phyloP scores from a whole-genome alignment of 1,284 basidiomycete species.

The Ganoderma lucidum region DNA sequence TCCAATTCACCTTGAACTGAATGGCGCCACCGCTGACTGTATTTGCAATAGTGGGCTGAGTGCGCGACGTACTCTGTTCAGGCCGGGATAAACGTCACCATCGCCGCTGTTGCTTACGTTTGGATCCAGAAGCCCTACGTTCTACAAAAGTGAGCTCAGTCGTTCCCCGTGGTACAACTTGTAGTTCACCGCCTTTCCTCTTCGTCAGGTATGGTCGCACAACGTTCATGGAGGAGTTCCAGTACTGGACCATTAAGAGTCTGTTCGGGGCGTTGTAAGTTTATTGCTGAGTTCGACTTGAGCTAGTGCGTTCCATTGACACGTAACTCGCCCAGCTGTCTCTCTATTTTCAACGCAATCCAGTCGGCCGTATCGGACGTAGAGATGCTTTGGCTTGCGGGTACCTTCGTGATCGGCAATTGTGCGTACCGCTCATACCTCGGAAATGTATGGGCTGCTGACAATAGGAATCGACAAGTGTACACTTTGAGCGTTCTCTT shows the following conservation, averaged over 20 bases:
- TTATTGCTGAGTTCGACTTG: background rate
- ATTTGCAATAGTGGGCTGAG: constrained; percentile 23
- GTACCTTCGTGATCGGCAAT: constrained; percentile 27
- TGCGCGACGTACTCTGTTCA: constrained; percentile 16
- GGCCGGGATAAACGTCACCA: constrained; percentile 17
- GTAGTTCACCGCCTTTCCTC: too few relatives aligned
- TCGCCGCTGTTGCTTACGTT: constrained; percentile 19
- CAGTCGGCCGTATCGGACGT: constrained; percentile 12
- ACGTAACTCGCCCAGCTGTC: background rate
- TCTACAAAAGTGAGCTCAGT: constrained; percentile 12
- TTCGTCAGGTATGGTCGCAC: constrained; percentile 16
- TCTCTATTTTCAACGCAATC: constrained; percentile 24
- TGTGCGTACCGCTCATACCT: constrained; percentile 12
- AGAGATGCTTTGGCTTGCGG: constrained; percentile 23
- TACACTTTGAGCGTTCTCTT: constrained; percentile 30
- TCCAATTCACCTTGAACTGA: too few relatives aligned
- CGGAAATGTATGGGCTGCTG: background rate
- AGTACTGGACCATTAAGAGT: constrained; percentile 30
- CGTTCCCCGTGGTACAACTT: background rate
- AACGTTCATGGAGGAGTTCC: constrained; percentile 13
- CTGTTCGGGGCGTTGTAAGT: constrained; percentile 25
- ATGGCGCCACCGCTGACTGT: background rate
- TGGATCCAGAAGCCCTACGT: constrained; percentile 26
- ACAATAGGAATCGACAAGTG: constrained; percentile 10
- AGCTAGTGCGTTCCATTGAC: background rate